Conservation (phyloP, 1,284 basidiomycete species). For the Irpex lacteus region DNA sequence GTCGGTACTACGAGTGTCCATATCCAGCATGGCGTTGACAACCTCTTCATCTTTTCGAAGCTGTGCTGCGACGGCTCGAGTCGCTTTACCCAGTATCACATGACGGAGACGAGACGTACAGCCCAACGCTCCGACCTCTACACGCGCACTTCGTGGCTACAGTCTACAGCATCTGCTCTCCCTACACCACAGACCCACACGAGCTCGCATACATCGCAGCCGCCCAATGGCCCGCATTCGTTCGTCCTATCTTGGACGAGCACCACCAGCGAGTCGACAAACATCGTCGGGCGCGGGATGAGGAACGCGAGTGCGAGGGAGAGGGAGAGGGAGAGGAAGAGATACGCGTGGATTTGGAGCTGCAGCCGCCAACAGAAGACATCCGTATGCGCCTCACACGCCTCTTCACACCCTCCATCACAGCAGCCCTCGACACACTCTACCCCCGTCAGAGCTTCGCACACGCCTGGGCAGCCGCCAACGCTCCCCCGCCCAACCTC, state of each 20-base stretch:
- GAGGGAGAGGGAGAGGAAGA: constrained; percentile 3
- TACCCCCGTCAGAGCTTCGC: constrained; percentile 66
- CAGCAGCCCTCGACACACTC: constrained; percentile 57
- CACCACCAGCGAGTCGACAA: constrained; percentile 28
- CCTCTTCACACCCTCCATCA: constrained; percentile 59
- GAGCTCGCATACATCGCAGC: constrained; percentile 77
- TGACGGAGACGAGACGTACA: constrained; percentile 37
- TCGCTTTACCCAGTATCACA: constrained; percentile 24
- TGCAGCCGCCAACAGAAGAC: constrained; percentile 48
- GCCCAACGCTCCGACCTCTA: constrained; percentile 53
- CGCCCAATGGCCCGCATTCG: constrained; percentile 79
- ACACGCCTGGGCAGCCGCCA: constrained; percentile 50
- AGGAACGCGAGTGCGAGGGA: not conserved
- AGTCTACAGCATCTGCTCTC: constrained; percentile 61
- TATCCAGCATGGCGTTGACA: too few species aligned
- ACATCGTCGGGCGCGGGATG: not conserved
- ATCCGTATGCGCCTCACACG: constrained; percentile 59
- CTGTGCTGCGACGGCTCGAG: constrained; percentile 36
- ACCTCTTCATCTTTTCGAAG: constrained; percentile 23
- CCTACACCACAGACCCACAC: constrained; percentile 63
- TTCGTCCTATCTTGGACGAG: constrained; percentile 61
- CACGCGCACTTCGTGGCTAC: constrained; percentile 67
- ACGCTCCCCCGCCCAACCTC: constrained; percentile 40
- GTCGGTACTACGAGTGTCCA: not conserved
- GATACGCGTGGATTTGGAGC: constrained; percentile 16